phyloP scores from a whole-genome alignment of 768 basidiomycete species.

The Pulveroboletus sp. region DNA sequence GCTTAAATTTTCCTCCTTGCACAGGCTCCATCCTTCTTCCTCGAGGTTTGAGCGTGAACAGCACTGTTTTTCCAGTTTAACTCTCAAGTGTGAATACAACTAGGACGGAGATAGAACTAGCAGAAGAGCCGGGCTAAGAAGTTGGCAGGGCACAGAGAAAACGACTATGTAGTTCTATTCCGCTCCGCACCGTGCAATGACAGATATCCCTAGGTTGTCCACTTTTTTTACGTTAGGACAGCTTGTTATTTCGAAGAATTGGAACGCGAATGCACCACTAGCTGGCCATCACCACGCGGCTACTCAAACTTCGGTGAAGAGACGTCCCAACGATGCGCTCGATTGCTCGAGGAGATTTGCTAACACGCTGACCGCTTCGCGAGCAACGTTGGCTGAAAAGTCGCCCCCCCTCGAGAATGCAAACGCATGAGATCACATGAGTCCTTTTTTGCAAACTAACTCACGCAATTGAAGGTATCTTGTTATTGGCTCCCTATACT shows the following conservation, averaged over 20 bases:
- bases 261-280: too few species aligned
- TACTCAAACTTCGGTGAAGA: too few species aligned
- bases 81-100: neutral
- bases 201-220: neutral
- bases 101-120: neutral
- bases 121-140: neutral
- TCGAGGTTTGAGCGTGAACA: conserved; percentile 5
- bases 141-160: neutral
- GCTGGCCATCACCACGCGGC: too few species aligned
- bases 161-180: neutral
- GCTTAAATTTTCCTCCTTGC: neutral
- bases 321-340: too few species aligned
- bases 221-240: neutral
- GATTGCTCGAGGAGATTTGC: neutral
- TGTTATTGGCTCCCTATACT: conserved; percentile 7
- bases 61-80: neutral
- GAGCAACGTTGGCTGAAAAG: conserved; percentile 7
- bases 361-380: neutral
- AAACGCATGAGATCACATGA: neutral
- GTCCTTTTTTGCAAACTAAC: neutral
- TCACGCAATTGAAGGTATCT: conserved; percentile 13
- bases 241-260: neutral
- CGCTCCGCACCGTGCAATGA: too few species aligned
- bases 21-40: neutral
- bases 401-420: neutral